Base-by-base conservation (phyloP, 352 stramenopile species). In the Ophiocytium majus region DNA sequence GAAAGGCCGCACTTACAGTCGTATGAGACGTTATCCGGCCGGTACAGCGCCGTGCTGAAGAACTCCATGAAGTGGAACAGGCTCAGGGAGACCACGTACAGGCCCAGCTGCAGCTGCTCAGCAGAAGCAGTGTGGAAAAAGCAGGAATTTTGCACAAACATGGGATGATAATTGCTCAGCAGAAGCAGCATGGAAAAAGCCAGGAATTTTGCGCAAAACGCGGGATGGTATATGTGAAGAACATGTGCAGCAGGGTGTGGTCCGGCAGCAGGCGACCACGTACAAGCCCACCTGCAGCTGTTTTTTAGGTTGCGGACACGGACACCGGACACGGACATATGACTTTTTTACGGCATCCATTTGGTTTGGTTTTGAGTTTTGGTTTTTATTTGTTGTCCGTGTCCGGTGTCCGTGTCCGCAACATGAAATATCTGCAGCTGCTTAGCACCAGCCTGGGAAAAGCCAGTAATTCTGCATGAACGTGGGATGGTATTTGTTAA, bases 1-100 rank as follows among this genome's bases (percentile, higher is more conserved):
- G n/a, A n/a, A n/a, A n/a, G n/a, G n/a, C n/a, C n/a, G 14, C 10
- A 43, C 86, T 89, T 50, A 89, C 83, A 89, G 36, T 89, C 82
- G 79, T 89, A 89, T 10, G 83, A 86, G 33, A 89, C 78, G 63
- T 75, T 50, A 17, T 88, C 83, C 28, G 86, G 86, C 79, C 84
- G 83, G 83, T 87, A 88, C 31, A 89, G 63, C 35, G 86, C 86
- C 5, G 86, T 89, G 5, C 83, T 81, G 57, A 89, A 86, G 63
- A 89, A 89, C 83, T 89, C 86, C 31, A 87, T 89, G 83, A 89
- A 89, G 79, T 89, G 86, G 80, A 89, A 89, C 81, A 85, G 81
- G 32, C 57, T 84, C 1, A 89, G 50, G 0, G 86, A 85, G 63
- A 74, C 76, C 43, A 35, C 71, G 63, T 89, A 89, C 71, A 87